Evolutionary conservation across 2,329 filamentous ascomycete genomes (phyloP), one percentile per base, ranked within the genome.

Genomic region (Aspergillus glaucus): DNA sequence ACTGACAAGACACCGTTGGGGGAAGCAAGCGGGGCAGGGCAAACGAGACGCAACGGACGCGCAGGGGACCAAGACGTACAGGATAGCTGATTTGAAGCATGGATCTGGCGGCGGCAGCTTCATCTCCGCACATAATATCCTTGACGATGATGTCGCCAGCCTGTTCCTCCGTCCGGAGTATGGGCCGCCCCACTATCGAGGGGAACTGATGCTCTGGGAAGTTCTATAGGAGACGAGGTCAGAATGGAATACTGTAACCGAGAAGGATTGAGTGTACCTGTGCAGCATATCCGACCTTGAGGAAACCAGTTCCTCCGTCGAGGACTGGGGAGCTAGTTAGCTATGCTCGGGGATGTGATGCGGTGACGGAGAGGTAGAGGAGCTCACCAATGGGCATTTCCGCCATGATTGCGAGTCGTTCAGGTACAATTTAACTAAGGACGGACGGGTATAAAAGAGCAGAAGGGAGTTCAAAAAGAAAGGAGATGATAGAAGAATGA

Each of bases 121-220:
- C 92, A 75, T 98, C 93, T 69, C 93, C 93, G 75, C 92, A 97
- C 93, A 98, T 98, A 69, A 98, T 96, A 76, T 98, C 93, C 80
- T 96, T 97, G 73, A 91, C 82, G 59, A 85, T 76, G 55, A 85
- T 79, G 62, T 85, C 81, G 54, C 79, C 75, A 82, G 86, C 72
- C 81, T 85, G 76, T 74, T 98, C 93, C 78, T 98, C 93, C 54
- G 91, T 91, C 74, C 93, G 89, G 65, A 98, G 82, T 73, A 98
- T 98, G 45, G 93, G 93, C 62, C 93, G 88, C 68, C 93, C 93
- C 70, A 98, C 90, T 72, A 98, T 97, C 60, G 92, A 96, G 49
- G 93, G 93, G 74, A 91, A 97, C 75, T 97, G 92, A 74, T 94
- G 89, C 76, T 97, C 93, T 71, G 93, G 93, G 76, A 98, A 98